Evolutionary conservation across 106 monocot genomes (phyloP), one percentile per base, ranked within the genome.

Genomic region (Narthecium ossifragum): DNA sequence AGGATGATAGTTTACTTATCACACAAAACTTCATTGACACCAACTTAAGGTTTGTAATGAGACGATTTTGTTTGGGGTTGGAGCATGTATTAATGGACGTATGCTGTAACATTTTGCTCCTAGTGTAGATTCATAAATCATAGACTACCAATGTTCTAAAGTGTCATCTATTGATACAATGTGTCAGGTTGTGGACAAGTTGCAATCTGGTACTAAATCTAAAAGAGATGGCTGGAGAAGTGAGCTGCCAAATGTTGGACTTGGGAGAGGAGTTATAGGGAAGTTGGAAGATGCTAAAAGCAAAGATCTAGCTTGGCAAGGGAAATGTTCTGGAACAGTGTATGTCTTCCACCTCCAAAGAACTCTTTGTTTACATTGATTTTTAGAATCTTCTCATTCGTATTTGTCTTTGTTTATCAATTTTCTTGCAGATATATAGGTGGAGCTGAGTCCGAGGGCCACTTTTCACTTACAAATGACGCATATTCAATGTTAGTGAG

Each of bases 291-390:
- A 74, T 28, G 70, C 76, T 26, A 98, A 79, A 68, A 70, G 64
- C 56, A 86, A 74, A 56, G 96, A 98, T 70, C 80, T 70, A 30
- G 34, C 26, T 32, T 98, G 96, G 96, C 75, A 76, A 50, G 96
- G 96, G 21, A 86, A 81, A 84, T 98, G 96, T 67, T 98, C 96
- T 47, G 96, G 96, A 59, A 90, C 96, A 69, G 86, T 98, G 96
- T 98, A 87, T 63, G 86, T 78, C 27, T 61, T 13, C 29, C 22
- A 51, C 26, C 51, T 32, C 24, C 11, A 3, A 23, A 4, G 2
- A 3, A 26, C 2, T 10, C 45, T 26, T 9, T 17, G 22, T 41
- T 43, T 24, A 17, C 14, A 11, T 20, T 10, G 0, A 3, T 32
- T 4, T 34, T 33, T 34, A 13, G 34, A 12, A 17, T 34, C n/a